Percentiles rank a stretch among this genome's conserved stretches.
These are phyloP conservation scores for Paecilomyces sp. DNA, from an alignment of 2,329 filamentous ascomycete species.

Conservation along the genomic window DNA sequence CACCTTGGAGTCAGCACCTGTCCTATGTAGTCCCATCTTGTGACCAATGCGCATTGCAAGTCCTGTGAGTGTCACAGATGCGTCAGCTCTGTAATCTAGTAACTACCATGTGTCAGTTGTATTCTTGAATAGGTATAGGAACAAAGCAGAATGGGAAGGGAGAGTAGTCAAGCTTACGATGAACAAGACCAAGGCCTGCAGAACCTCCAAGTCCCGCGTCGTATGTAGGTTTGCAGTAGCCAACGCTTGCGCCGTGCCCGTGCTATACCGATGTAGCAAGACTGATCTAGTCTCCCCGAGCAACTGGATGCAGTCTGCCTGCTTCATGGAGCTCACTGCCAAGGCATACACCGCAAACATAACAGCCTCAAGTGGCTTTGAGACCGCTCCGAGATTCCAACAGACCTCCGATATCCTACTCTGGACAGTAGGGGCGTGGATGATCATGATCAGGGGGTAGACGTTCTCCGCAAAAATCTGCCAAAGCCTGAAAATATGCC, in stretches of 20 bases:
- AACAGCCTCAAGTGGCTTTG: conserved; percentile 19
- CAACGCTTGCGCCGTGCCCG: conserved; percentile 14
- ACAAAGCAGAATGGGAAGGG: too few species aligned
- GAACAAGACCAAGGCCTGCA: conserved; percentile 55
- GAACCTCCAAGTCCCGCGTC: conserved; percentile 44
- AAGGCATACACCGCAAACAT: conserved; percentile 27
- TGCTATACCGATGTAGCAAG: conserved; percentile 14
- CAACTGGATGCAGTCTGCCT: conserved; percentile 14
- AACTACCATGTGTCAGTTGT: too few species aligned
- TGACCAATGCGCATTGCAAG: conserved; percentile 57
- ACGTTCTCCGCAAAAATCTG: conserved; percentile 17
- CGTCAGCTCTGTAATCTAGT: conserved; percentile 39
- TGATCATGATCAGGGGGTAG: conserved; percentile 18
- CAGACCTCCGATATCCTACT: conserved; percentile 16
- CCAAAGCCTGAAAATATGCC: conserved; percentile 16
- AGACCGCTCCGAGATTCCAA: conserved; percentile 9
- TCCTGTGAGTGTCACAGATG: conserved; percentile 55
- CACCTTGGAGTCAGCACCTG: conserved; percentile 51
- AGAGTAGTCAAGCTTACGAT: conserved; percentile 18
- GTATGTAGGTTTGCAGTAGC: conserved; percentile 11
- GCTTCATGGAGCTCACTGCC: conserved; percentile 20
- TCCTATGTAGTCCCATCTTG: conserved; percentile 60
- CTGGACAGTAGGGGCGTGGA: conserved; percentile 18
- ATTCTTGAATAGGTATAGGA: too few species aligned
- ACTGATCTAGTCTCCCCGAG: conserved; percentile 13